Evolutionary conservation across 768 basidiomycete genomes (phyloP), one percentile per base, ranked within the genome.

Genomic region (Pilatotrama ljubarskyi): DNA sequence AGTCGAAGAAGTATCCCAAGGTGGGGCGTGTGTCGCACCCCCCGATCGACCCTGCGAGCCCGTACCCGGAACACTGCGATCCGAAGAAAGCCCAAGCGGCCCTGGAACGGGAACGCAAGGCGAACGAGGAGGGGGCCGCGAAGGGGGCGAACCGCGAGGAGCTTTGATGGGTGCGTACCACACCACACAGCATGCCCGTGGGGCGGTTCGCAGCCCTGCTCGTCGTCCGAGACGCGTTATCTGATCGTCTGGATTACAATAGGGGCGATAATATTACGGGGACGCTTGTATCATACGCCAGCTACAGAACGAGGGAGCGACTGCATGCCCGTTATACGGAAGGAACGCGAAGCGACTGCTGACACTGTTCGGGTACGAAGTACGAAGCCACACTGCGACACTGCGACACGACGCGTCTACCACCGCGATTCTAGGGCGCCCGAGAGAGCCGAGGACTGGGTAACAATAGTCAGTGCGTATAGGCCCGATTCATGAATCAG

Each of bases 1-100:
- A 91, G 9, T 90, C 93, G 73, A 86, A 90, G 67, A 82, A 84
- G 61, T 98, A 98, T 72, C 66, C 68, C 54, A 87, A 87, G 68
- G 84, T 93, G 41, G 95, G 95, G 20, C 84, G 75, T 56, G 91
- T 97, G 20, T 74, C 78, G 4, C 91, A 93, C 69, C 81, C 77
- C 43, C 85, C 90, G 29, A 91, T 91, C 70, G 88, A 93, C 74
- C 90, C 90, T 42, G 70, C 76, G 26, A 87, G 80, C 64, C 86
- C 90, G n/a, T 79, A 89, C 65, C 90, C 86, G 18, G 84, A 82
- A 63, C 88, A 86, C 59, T 93, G 91, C 69, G 80, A 90, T 63
- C 77, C 86, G 36, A 83, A 86, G 76, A 84, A 87, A 68, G 75
- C 74, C 18, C 51, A 64, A 51, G 59, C 55, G 47, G 56, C 54